Conservation (phyloP, 306 rosid species). For the Lupinus albus region DNA sequence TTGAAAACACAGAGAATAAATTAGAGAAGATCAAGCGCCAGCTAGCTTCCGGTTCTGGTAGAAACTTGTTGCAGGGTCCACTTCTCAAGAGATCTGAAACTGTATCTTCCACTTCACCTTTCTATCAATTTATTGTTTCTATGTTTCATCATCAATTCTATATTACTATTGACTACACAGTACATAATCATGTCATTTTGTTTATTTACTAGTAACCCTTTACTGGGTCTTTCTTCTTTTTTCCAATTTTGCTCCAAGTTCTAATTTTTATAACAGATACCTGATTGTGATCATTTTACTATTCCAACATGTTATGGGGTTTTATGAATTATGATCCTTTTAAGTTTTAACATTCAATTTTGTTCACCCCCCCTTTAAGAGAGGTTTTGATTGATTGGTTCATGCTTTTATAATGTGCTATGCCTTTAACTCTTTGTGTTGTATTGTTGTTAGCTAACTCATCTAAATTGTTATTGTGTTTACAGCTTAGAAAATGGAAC, state of each 20-base stretch:
- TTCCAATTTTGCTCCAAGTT: slow-evolving; percentile 6
- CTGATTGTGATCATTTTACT: slow-evolving; percentile 3
- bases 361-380: not conserved
- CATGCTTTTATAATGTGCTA: not conserved
- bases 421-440: not conserved
- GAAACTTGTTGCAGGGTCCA: slow-evolving; percentile 90
- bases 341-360: slow-evolving; percentile 1
- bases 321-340: slow-evolving; percentile 3
- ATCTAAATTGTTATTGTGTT: slow-evolving; percentile 7
- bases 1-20: slow-evolving; percentile 69
- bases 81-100: slow-evolving; percentile 99
- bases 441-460: slow-evolving; percentile 28
- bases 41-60: slow-evolving; percentile 86
- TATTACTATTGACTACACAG: not conserved
- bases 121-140: not conserved
- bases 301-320: slow-evolving; percentile 27
- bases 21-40: slow-evolving; percentile 99
- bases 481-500: slow-evolving; percentile 91
- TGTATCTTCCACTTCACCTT: slow-evolving; percentile 44
- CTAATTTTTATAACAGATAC: slow-evolving; percentile 18
- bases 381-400: no score
- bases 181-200: not conserved
- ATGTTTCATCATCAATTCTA: slow-evolving; percentile 26
- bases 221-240: slow-evolving; percentile 16
- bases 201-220: not conserved